phyloP scores from a whole-genome alignment of 257 asterid species.

The Ballota nigra region DNA sequence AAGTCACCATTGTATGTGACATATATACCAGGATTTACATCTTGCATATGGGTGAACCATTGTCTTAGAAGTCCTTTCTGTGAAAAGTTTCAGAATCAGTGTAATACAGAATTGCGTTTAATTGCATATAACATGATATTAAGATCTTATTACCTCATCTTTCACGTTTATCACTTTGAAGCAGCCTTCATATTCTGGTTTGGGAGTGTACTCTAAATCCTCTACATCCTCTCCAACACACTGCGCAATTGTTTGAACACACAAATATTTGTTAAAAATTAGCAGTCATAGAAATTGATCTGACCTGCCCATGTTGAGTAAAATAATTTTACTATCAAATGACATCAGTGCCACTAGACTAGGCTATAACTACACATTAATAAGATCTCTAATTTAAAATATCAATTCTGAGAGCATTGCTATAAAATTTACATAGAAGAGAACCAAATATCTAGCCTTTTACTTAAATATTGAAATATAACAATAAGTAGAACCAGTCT shows the following conservation, averaged over 20 bases:
- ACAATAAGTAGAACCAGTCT: neutral
- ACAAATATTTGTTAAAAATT: conserved; percentile 3
- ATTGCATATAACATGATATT: neutral
- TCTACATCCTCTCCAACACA: conserved; percentile 96
- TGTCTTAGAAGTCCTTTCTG: conserved; percentile 82
- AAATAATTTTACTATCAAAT: neutral
- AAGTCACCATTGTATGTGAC: conserved; percentile 98
- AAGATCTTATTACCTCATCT: conserved; percentile 68
- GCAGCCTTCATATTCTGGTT: conserved; percentile 90
- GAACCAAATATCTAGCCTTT: conserved; percentile 10
- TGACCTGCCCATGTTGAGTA: neutral
- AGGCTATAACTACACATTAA: neutral
- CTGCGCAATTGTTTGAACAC: conserved; percentile 41
- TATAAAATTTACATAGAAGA: neutral
- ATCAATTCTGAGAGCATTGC: conserved; percentile 4
- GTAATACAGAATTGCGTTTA: neutral
- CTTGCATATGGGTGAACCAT: conserved; percentile 97
- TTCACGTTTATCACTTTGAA: conserved; percentile 83
- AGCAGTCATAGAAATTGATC: conserved; percentile 8
- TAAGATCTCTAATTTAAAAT: conserved; percentile 8
- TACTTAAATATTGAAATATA: neutral
- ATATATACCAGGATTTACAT: conserved; percentile 88
- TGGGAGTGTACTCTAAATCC: conserved; percentile 96
- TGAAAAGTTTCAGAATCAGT: conserved; percentile 24
- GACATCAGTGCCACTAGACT: conserved; percentile 5